phyloP scores from a whole-genome alignment of 2,329 filamentous ascomycete genomes.

The Penicillium psychrosexuale region DNA sequence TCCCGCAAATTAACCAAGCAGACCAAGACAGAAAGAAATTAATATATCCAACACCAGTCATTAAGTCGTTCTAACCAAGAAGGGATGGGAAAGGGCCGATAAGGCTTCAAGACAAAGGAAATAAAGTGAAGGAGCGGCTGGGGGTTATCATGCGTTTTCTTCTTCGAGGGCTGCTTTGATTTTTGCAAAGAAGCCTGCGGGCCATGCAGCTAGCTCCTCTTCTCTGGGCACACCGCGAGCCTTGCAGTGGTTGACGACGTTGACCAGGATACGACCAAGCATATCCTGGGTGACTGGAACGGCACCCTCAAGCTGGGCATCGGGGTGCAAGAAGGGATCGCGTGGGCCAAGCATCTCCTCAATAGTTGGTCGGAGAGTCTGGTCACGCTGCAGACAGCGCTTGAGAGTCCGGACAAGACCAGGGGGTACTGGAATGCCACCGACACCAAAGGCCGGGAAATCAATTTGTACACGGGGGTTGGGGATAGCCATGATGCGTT shows the following conservation, averaged over 20 bases:
- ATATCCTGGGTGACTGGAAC: conserved; percentile 57
- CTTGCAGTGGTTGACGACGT: conserved; percentile 59
- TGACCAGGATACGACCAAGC: conserved; percentile 57
- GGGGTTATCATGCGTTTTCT: conserved; percentile 32
- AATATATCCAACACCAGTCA: conserved; percentile 26
- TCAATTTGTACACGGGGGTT: conserved; percentile 50
- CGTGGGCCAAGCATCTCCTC: conserved; percentile 54
- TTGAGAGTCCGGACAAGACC: conserved; percentile 56
- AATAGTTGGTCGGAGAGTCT: conserved; percentile 55
- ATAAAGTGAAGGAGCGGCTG: conserved; percentile 19
- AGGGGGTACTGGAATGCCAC: conserved; percentile 52
- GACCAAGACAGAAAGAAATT: not conserved
- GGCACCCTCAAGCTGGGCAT: conserved; percentile 45
- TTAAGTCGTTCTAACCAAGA: conserved; percentile 27
- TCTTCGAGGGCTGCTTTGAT: conserved; percentile 47
- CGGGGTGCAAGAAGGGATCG: conserved; percentile 59
- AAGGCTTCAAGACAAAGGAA: conserved; percentile 25
- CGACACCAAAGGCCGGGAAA: conserved; percentile 46
- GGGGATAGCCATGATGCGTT: conserved; percentile 63
- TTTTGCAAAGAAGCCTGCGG: conserved; percentile 48
- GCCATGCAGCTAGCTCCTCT: conserved; percentile 53
- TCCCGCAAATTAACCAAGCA: conserved; percentile 14
- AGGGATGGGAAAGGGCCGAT: conserved; percentile 2
- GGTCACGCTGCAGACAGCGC: conserved; percentile 58
- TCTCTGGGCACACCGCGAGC: conserved; percentile 55